Conservation (phyloP, 108 stramenopile genomes). For the Mediolabrus comicus region DNA sequence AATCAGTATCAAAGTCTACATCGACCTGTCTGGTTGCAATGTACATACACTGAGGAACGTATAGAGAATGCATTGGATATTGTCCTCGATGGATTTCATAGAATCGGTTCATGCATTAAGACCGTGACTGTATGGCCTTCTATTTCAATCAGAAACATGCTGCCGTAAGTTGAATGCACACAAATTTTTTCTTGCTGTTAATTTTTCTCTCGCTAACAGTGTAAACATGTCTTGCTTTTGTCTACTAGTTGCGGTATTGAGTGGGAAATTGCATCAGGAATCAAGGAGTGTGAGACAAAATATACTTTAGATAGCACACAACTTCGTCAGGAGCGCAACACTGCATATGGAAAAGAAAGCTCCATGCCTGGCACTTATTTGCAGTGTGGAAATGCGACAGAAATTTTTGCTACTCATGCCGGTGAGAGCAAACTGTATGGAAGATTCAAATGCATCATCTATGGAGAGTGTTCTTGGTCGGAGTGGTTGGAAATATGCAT, state of each 20-base stretch:
- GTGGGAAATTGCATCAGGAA: conserved; percentile 6
- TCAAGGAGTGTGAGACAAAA: background rate
- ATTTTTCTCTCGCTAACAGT: background rate
- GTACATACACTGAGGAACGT: background rate
- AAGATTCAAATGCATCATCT: conserved; percentile 13
- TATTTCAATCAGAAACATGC: conserved; percentile 58
- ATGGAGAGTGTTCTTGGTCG: conserved; percentile 3
- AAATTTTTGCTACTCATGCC: conserved; percentile 1
- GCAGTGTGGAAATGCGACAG: background rate
- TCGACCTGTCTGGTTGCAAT: conserved; percentile 4
- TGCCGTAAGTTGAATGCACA: conserved; percentile 29
- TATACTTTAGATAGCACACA: conserved; percentile 6
- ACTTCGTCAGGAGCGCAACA: background rate
- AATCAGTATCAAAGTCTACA: background rate
- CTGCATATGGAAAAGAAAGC: background rate
- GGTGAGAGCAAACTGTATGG: background rate
- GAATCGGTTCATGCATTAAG: conserved; percentile 6
- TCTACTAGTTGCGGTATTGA: background rate
- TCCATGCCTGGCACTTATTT: background rate
- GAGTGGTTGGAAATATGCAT: conserved; percentile 7
- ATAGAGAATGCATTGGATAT: background rate
- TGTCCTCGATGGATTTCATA: background rate
- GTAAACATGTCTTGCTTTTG: background rate
- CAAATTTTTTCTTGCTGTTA: background rate
- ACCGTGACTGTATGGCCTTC: conserved; percentile 51